Evolutionary conservation across 2,329 filamentous ascomycete species (phyloP).

Genomic region (Ophiostoma himal-ulmi): DNA sequence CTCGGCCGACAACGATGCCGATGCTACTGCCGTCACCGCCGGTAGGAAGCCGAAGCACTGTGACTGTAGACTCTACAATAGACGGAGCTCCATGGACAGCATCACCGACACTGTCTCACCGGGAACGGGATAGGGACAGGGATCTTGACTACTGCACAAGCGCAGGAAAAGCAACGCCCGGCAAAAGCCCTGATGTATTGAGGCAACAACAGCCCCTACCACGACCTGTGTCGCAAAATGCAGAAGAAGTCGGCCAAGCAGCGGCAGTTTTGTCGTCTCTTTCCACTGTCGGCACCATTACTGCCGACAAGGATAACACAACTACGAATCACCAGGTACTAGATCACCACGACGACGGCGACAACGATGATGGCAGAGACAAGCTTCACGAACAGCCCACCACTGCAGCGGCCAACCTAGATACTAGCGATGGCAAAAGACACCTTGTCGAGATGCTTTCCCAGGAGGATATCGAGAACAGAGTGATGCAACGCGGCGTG

Average conservation of each 20-base stretch:
- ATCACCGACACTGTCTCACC: background rate
- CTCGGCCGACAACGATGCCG: constrained; percentile 17
- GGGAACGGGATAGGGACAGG: background rate
- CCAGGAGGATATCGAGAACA: constrained; percentile 23
- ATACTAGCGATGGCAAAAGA: constrained; percentile 17
- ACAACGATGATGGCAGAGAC: background rate
- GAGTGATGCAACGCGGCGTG: constrained; percentile 24
- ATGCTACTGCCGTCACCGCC: constrained; percentile 19
- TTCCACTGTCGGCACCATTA: background rate
- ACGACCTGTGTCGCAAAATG: background rate
- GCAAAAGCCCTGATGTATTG: background rate
- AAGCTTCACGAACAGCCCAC: background rate
- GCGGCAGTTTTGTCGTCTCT: constrained; percentile 22
- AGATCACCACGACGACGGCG: background rate
- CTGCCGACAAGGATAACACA: background rate
- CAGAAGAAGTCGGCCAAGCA: constrained; percentile 21
- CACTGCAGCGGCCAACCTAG: background rate
- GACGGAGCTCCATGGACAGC: background rate
- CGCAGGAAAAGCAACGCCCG: background rate
- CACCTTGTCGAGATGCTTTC: constrained; percentile 24
- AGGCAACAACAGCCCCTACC: background rate
- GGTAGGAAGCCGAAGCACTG: constrained; percentile 3
- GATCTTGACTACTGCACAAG: background rate
- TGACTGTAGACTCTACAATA: background rate
- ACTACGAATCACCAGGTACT: background rate